Evolutionary conservation across 768 basidiomycete genomes (phyloP), one percentile per base, ranked within the genome.

Genomic region (Arthromyces matolae): DNA sequence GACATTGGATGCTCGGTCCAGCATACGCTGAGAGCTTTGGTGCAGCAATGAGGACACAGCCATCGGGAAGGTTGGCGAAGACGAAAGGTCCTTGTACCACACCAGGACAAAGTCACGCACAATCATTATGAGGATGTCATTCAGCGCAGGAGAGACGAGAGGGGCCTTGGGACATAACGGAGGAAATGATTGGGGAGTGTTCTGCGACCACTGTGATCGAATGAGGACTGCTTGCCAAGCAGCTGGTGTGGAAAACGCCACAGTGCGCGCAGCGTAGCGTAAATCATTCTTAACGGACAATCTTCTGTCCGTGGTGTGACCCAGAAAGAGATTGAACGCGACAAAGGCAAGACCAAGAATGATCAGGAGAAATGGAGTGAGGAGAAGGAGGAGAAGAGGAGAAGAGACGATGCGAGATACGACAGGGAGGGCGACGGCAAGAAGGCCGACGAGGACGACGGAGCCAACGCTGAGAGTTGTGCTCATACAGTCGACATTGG

Each of bases 181-280:
- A 1, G 85, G 75, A 16, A 86, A 71, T n/a, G 80, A 71, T 58
- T 83, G 82, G 0, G 85, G 81, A 3, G 81, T 69, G 48, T 75
- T 80, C 55, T 85, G 81, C 3, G 89, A 89, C 93, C 93, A 95
- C 64, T 87, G 83, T n/a, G 89, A 89, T 25, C 93, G 82, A 36
- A 81, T 92, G 42, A 89, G 73, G 38, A 91, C 87, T 0, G 86
- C 92, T 60, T 93, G 89, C 93, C 93, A 96, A 25, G 93, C 93
- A 47, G 93, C 91, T 20, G 92, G 90, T 3, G 92, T 92, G 4
- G 91, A 90, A 71, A 96, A 95, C 3, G 81, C 78, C 39, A 93
- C 75, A 0, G 89, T 89, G 28, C 81, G 79, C 14, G 89, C 83
- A 0, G 84, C 81, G 47, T 71, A 67, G 8, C 67, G 65, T n/a